phyloP scores from a whole-genome alignment of 179 eudicot genomes.

The Kewa caespitosa region DNA sequence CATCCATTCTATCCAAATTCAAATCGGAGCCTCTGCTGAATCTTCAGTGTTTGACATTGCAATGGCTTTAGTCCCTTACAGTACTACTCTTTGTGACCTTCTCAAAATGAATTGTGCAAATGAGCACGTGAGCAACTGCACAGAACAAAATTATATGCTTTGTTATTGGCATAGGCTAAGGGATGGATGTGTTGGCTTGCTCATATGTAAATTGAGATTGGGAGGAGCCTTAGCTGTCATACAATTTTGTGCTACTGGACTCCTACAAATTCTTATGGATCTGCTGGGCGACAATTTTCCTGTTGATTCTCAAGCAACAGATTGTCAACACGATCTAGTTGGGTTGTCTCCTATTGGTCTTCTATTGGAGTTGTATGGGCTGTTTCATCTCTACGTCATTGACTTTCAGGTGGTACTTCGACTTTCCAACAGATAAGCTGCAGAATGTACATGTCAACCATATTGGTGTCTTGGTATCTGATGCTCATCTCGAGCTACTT shows the following conservation, averaged over 20 bases:
- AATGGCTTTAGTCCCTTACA: constrained; percentile 80
- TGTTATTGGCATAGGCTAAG: constrained; percentile 87
- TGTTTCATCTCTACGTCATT: constrained; percentile 73
- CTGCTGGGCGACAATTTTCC: constrained; percentile 47
- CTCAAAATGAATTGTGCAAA: constrained; percentile 46
- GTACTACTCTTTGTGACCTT: constrained; percentile 72
- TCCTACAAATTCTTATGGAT: constrained; percentile 79
- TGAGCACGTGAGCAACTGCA: constrained; percentile 37
- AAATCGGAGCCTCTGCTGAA: constrained; percentile 47
- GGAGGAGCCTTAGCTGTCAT: constrained; percentile 93
- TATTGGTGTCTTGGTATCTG: constrained; percentile 73
- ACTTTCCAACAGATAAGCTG: constrained; percentile 74
- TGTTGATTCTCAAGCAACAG: constrained; percentile 41
- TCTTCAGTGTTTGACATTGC: constrained; percentile 66
- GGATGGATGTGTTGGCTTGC: constrained; percentile 89
- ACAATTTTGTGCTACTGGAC: constrained; percentile 92
- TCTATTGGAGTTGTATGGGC: constrained; percentile 92
- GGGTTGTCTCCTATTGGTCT: constrained; percentile 88
- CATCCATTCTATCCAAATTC: constrained; percentile 82
- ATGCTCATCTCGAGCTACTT: constrained; percentile 67
- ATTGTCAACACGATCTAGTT: constrained; percentile 39
- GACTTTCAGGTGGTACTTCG: constrained; percentile 83
- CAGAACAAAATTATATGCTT: constrained; percentile 43
- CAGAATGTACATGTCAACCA: constrained; percentile 61
- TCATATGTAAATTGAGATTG: constrained; percentile 74